Percentiles rank a stretch among this genome's conserved stretches.
Evolutionary conservation across 192 early-diverging fungal species (phyloP).

Genomic region (Radiomyces spectabilis): DNA sequence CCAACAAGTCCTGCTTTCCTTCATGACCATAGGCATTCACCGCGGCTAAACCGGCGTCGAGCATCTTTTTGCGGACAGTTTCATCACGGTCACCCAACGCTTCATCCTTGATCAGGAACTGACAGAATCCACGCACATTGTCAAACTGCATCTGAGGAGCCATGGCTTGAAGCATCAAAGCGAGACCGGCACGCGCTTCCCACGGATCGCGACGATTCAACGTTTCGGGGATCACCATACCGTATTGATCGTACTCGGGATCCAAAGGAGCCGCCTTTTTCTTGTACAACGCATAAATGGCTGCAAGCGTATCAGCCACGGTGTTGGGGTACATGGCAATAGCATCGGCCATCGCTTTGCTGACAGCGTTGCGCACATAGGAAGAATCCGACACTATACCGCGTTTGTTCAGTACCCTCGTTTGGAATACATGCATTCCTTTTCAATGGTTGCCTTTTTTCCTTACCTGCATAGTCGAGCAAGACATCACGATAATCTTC

Average conservation of each 20-base stretch:
- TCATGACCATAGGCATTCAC: constrained; percentile 65
- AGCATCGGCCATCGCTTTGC: constrained; percentile 56
- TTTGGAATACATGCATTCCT: not conserved
- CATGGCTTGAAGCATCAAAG: constrained; percentile 58
- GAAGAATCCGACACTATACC: constrained; percentile 34
- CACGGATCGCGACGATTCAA: constrained; percentile 75
- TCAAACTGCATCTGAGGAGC: constrained; percentile 50
- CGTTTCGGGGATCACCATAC: constrained; percentile 80
- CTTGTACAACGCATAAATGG: constrained; percentile 54
- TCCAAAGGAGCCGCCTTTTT: constrained; percentile 58
- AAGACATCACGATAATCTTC: constrained; percentile 37
- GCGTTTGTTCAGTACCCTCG: not conserved
- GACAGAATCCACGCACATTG: constrained; percentile 45
- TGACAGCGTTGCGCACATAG: constrained; percentile 54
- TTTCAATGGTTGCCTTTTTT: constrained; percentile 3
- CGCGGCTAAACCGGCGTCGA: constrained; percentile 77
- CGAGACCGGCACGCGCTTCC: constrained; percentile 80
- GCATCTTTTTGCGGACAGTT: constrained; percentile 72
- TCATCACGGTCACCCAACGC: constrained; percentile 81
- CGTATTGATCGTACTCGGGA: constrained; percentile 87
- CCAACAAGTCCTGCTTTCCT: constrained; percentile 61
- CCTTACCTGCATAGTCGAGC: constrained; percentile 25
- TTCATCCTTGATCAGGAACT: constrained; percentile 76
- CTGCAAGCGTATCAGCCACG: constrained; percentile 37
- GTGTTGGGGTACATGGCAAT: constrained; percentile 48